Evolutionary conservation across 495 filamentous ascomycete genomes (phyloP).

Genomic region (Penicillium fimorum): DNA sequence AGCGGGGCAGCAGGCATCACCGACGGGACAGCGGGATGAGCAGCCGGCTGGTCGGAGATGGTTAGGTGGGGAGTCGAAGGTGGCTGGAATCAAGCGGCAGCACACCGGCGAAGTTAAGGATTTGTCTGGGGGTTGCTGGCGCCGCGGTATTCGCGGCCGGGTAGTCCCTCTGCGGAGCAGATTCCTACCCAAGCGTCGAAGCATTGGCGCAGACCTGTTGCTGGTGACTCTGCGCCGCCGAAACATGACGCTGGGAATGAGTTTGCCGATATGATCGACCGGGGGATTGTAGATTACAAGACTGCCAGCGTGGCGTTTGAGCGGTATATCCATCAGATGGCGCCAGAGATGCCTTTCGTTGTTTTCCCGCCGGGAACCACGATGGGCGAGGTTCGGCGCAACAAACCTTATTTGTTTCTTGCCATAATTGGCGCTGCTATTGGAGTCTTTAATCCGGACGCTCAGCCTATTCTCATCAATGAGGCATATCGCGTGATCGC

Average conservation of each 20-base stretch:
- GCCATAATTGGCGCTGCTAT: conserved; percentile 71
- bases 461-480: conserved; percentile 60
- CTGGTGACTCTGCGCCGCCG: conserved; percentile 8
- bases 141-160: conserved; percentile 20
- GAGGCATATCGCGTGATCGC: conserved; percentile 73
- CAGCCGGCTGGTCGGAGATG: conserved; percentile 20
- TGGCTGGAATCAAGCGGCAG: conserved; percentile 25
- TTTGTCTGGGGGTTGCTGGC: conserved; percentile 12
- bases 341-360: conserved; percentile 71
- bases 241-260: conserved; percentile 26
- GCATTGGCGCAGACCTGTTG: conserved; percentile 19
- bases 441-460: conserved; percentile 55
- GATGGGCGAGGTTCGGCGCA: conserved; percentile 62
- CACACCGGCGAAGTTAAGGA: conserved; percentile 27
- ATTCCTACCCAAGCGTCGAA: conserved; percentile 13
- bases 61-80: conserved; percentile 10
- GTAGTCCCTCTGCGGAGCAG: conserved; percentile 30
- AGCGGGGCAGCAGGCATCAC: neutral
- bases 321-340: conserved; percentile 68
- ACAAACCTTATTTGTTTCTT: conserved; percentile 78
- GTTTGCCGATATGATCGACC: conserved; percentile 67
- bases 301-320: conserved; percentile 64
- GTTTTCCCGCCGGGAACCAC: conserved; percentile 68
- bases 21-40: conserved; percentile 10
- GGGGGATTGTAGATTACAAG: conserved; percentile 61